Percentiles rank a stretch among this genome's conserved stretches.
These are phyloP conservation scores for Vachellia collinsii DNA, from an alignment of 306 rosid species.

Conservation along the genomic window DNA sequence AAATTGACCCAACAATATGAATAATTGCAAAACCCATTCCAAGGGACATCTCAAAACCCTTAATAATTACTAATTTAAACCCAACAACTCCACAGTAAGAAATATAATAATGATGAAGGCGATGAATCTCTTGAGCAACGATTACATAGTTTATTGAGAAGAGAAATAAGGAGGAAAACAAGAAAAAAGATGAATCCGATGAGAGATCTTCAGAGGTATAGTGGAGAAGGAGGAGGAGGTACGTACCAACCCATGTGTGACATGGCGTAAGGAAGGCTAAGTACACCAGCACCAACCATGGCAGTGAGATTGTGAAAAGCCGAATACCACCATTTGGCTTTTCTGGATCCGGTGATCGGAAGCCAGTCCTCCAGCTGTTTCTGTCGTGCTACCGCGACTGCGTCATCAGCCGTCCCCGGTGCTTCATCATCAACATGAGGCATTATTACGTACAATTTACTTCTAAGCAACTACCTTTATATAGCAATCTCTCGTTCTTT, in stretches of 20 bases:
- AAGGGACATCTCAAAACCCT: no score
- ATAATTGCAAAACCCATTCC: no score
- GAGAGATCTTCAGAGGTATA: neutral
- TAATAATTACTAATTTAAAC: no score
- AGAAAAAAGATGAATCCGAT: neutral
- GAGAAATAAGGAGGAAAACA: neutral
- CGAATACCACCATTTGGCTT: constrained; percentile 94
- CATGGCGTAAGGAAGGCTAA: constrained; percentile 87
- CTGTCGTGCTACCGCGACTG: neutral
- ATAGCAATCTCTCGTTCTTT: no score
- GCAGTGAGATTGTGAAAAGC: constrained; percentile 94
- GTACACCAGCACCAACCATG: constrained; percentile 98
- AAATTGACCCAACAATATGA: no score
- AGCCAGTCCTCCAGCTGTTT: constrained; percentile 73
- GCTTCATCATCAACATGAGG: neutral
- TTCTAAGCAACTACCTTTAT: no score
- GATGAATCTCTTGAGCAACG: no score
- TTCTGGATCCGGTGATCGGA: constrained; percentile 75
- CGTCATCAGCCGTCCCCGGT: neutral
- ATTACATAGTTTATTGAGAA: no score
- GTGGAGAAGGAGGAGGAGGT: no score
- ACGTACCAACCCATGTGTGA: constrained; percentile 76
- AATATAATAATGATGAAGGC: no score
- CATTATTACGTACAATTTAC: no score
- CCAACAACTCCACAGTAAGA: no score